These are phyloP conservation scores for Hemerocallis citrina DNA, from an alignment of 106 monocot genomes.

Conservation along the genomic window DNA sequence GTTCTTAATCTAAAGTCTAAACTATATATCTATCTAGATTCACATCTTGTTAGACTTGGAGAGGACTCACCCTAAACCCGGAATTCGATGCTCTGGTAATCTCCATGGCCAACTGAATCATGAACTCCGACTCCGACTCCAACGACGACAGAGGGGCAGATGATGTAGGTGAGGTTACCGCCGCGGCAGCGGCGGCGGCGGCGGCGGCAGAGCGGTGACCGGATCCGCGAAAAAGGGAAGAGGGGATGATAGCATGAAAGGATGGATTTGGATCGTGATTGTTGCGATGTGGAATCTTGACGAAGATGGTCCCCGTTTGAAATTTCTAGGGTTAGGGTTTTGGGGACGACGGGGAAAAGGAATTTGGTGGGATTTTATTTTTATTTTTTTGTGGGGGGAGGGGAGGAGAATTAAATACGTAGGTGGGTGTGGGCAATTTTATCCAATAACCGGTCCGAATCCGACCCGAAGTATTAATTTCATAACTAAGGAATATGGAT, in stretches of 20 bases:
- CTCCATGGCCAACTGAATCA: conserved; percentile 91
- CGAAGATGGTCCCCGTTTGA: background rate
- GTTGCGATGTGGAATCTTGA: conserved; percentile 6
- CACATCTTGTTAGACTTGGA: too few relatives aligned
- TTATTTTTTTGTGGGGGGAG: too few relatives aligned
- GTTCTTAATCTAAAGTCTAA: conserved; percentile 41
- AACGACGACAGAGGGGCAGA: conserved; percentile 7
- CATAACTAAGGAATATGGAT: too few relatives aligned
- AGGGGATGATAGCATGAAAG: background rate
- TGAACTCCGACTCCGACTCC: conserved; percentile 83
- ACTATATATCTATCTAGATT: too few relatives aligned
- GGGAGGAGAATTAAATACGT: too few relatives aligned
- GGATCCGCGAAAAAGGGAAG: conserved; percentile 7
- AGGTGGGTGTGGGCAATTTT: too few relatives aligned
- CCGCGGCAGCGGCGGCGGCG: conserved; percentile 4
- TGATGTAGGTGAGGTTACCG: background rate
- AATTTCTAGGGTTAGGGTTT: conserved; percentile 7
- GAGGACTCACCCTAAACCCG: conserved; percentile 48
- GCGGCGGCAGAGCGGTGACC: conserved; percentile 14
- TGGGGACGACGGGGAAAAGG: background rate
- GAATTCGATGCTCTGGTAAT: conserved; percentile 86
- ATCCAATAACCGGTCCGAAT: too few relatives aligned
- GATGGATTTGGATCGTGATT: conserved; percentile 17
- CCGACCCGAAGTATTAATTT: too few relatives aligned
- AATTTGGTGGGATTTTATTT: too few relatives aligned